Base-by-base conservation (phyloP, 257 asterid species). In the Ballota nigra region DNA sequence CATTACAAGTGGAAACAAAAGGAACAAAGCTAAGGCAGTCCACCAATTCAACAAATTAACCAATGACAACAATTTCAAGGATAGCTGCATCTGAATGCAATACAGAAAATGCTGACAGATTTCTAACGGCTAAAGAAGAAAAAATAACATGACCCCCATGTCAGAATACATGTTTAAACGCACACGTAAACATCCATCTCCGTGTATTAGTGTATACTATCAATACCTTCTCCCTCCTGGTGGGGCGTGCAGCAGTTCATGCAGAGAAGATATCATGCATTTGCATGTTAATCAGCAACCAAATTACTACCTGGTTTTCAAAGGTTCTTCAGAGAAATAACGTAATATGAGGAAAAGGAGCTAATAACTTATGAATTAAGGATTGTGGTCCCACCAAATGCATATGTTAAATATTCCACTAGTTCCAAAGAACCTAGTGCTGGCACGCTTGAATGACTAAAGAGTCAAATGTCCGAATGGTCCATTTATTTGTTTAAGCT, bases 401-500 rank as follows among this genome's bases (percentile, higher is more conserved):
- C 62, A 49, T 23, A 70, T 28, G 43, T 29, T 29, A 13, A 18
- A 41, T 23, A 20, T 70, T 24, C 20, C 19, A 38, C 52, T 61
- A 43, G 26, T 29, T 71, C 3, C 16, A 29, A 45, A 26, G 31
- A 62, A 43, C 52, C 10, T 41, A 71, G n/a, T 6, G 45, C 36
- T 24, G 29, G 33, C n/a, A 18, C 9, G 18, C 29, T 8, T 24
- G 31, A 58, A 57, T 0, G 18, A 56, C 29, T 56, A 1, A 34
- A 36, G 33, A 51, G 62, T 51, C 26, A 71, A 59, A 31, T 58
- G 10, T 67, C 34, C 4, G 22, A 65, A 16, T 13, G 3, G 22
- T 41, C 51, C 68, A 49, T 71, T 47, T 10, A 45, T 41, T 34
- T 62, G 52, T 71, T 47, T 10, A 45, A 45, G 53, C 53, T 45